Base-by-base conservation (phyloP, 306 rosid species). In the Psophocarpus tetragonolobus region DNA sequence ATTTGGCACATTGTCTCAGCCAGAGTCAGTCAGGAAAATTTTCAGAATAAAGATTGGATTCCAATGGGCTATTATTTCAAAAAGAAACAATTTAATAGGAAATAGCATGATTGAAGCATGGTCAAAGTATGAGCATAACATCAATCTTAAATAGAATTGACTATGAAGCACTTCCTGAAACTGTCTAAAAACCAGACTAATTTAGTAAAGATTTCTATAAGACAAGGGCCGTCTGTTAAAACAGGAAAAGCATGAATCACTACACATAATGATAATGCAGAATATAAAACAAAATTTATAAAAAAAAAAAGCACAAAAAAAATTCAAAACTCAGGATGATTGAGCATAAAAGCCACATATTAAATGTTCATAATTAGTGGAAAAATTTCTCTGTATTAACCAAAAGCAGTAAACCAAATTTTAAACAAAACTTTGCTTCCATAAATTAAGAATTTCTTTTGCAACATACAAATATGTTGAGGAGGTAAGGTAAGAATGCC, bases 351-450 rank as follows among this genome's bases (percentile, higher is more conserved):
- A 57, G 39, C 15, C 50, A 32, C 11, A 15, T 63, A 58, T 45
- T 29, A 71, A 14, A 26, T 26, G 32, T 26, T 30, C 18, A 71
- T 60, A 29, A 77, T 41, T 4, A n/a, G n/a, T 23, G 18, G 15
- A 14, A 39, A 62, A 10, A 8, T 33, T 30, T 5, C 71, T 48
- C 66, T 9, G 21, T 14, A 63, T 17, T 3, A 77, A 27, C 53
- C 5, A 30, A 71, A n/a, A 51, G 68, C 27, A 35, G 70, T 50
- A 53, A 71, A 58, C 12, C 17, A 82, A 29, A 62, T 21, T 77
- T 62, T 68, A 50, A 24, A 14, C 7, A 30, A 9, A 56, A 35
- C 6, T 67, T 23, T 18, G 27, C 4, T 72, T 64, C 29, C 0
- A 11, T 13, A 51, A 30, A 76, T 54, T 45, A 58, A 11, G 15